A percentile compares a stretch with the other conserved stretches of the same genome.
Evolutionary conservation across 441 rosid species (phyloP).

Genomic region (Macaranga tanarius): DNA sequence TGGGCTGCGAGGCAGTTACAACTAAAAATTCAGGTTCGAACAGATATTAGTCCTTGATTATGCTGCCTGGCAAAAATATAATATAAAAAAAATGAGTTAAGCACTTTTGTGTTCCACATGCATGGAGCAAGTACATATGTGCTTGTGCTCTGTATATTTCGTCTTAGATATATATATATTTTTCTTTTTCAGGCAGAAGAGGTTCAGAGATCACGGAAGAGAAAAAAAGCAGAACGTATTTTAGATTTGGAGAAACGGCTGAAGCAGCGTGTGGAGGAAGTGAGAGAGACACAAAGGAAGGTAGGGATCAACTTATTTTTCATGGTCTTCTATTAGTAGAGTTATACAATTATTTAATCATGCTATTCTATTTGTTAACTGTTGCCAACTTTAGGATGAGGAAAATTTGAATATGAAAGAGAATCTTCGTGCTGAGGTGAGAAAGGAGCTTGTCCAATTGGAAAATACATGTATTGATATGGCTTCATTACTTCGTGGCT

Average conservation of each 20-base stretch:
- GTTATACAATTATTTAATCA: background rate
- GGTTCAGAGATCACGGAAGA: constrained; percentile 66
- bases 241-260: constrained; percentile 82
- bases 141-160: background rate
- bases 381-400: constrained; percentile 53
- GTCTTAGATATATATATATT: too few species aligned
- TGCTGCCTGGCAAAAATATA: background rate
- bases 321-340: background rate
- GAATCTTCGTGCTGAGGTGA: constrained; percentile 54
- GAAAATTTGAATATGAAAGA: constrained; percentile 78
- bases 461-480: constrained; percentile 55
- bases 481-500: constrained; percentile 70
- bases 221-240: constrained; percentile 55
- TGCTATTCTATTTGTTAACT: constrained; percentile 11
- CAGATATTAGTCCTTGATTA: background rate
- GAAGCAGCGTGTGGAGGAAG: constrained; percentile 80
- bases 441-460: constrained; percentile 54
- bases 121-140: background rate
- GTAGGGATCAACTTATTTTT: constrained; percentile 28
- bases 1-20: constrained; percentile 75
- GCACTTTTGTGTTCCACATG: background rate
- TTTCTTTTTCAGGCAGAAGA: constrained; percentile 63
- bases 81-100: background rate
- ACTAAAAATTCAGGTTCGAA: constrained; percentile 65
- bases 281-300: constrained; percentile 88